Evolutionary conservation across 345 rosid species (phyloP).

Genomic region (Capsella bursapastoris): DNA sequence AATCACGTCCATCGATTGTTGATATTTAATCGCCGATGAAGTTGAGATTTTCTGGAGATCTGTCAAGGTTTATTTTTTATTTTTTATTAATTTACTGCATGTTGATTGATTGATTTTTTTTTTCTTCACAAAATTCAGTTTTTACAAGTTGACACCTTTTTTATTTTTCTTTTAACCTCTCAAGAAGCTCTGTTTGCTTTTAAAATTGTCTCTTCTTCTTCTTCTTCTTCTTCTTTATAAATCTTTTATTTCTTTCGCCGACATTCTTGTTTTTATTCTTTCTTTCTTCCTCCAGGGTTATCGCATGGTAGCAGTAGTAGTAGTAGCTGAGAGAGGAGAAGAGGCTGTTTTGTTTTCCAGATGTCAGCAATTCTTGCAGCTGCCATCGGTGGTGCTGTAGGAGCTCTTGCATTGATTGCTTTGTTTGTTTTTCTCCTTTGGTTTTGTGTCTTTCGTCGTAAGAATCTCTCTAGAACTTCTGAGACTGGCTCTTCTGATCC

Average conservation of each 20-base stretch:
- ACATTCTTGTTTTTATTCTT: slow-evolving; percentile 30
- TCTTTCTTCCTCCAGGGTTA: slow-evolving; percentile 25
- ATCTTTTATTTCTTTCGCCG: slow-evolving; percentile 29
- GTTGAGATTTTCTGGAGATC: slow-evolving; percentile 55
- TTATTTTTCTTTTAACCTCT: slow-evolving; percentile 24
- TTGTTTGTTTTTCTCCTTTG: slow-evolving; percentile 57
- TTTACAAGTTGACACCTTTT: slow-evolving; percentile 38
- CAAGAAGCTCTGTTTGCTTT: slow-evolving; percentile 37
- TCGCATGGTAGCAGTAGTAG: slow-evolving; percentile 43
- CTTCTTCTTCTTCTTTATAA: slow-evolving; percentile 53
- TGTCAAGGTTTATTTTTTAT: slow-evolving; percentile 31
- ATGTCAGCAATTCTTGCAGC: slow-evolving; percentile 91
- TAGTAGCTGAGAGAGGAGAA: slow-evolving; percentile 40
- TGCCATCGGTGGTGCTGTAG: slow-evolving; percentile 90
- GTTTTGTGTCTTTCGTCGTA: slow-evolving; percentile 61
- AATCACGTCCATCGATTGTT: slow-evolving; percentile 33
- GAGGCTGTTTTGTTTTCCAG: slow-evolving; percentile 50
- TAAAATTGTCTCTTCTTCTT: slow-evolving; percentile 53
- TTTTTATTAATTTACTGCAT: slow-evolving; percentile 32
- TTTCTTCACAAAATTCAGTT: slow-evolving; percentile 20
- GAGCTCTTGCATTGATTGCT: slow-evolving; percentile 84
- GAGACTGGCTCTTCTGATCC: slow-evolving; percentile 89
- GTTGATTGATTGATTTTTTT: slow-evolving; percentile 31
- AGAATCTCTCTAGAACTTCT: slow-evolving; percentile 64
- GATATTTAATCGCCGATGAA: slow-evolving; percentile 58